Evolutionary conservation across 768 basidiomycete genomes (phyloP).

Genomic region (Leucosporidium creatinivorum): DNA sequence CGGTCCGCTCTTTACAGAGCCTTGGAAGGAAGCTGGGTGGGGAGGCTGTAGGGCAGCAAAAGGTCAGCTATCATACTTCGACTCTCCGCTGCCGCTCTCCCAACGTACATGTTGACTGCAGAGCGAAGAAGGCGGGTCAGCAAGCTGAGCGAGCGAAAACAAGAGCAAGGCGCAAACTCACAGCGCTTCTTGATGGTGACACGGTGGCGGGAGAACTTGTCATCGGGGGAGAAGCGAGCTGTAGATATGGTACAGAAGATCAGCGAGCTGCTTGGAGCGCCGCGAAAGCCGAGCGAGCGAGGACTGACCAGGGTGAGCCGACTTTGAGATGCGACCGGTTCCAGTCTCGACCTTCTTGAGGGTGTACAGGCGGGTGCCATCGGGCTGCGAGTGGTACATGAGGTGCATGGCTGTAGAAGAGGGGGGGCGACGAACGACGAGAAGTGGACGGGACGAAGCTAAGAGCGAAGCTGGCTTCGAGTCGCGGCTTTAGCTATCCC

Average conservation of each 20-base stretch:
- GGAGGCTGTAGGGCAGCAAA: background rate
- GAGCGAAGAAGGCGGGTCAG: background rate
- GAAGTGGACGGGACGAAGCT: background rate
- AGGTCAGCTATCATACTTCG: too few relatives aligned
- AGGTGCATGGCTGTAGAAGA: constrained; percentile 62
- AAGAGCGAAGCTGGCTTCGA: background rate
- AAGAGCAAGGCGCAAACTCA: background rate
- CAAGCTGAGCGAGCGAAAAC: too few relatives aligned
- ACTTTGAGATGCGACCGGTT: constrained; percentile 76
- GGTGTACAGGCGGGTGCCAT: constrained; percentile 79
- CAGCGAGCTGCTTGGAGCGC: background rate
- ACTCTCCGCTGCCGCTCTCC: too few relatives aligned
- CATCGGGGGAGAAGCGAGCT: constrained; percentile 98
- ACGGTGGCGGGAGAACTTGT: constrained; percentile 96
- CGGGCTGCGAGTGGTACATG: constrained; percentile 66
- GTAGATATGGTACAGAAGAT: background rate
- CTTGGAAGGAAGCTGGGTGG: constrained; percentile 5
- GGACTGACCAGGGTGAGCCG: constrained; percentile 84
- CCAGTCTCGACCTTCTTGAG: constrained; percentile 82
- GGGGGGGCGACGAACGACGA: background rate
- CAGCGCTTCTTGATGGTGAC: constrained; percentile 89
- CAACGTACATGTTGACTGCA: background rate
- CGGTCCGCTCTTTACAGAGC: background rate
- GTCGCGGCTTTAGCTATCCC: background rate
- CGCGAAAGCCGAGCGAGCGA: background rate